Conservation (phyloP, 176 grass and related monocot genomes). For the Dendrocalamus sinicus region DNA sequence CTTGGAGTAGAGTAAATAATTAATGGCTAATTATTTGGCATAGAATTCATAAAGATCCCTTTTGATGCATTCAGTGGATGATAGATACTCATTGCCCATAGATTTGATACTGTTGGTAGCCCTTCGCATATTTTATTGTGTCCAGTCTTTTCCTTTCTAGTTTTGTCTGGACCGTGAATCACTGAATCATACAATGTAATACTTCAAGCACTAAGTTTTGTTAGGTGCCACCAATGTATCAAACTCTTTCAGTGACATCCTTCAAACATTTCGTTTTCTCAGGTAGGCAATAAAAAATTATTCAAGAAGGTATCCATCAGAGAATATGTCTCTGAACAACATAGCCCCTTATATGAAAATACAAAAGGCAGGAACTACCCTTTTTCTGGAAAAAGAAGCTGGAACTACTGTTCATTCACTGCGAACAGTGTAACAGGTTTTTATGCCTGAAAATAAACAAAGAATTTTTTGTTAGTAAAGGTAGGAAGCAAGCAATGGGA, state of each 20-base stretch:
- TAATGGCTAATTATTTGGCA: background rate
- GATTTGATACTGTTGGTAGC: slow-evolving; percentile 17
- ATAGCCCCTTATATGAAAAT: background rate
- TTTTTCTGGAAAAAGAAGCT: background rate
- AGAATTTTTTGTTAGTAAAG: background rate
- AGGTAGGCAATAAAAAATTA: slow-evolving; percentile 27
- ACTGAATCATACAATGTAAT: slow-evolving; percentile 2
- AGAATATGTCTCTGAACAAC: slow-evolving; percentile 25
- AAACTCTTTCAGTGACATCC: background rate
- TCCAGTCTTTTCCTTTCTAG: slow-evolving; percentile 25
- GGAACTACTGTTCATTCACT: background rate
- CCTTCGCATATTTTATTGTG: slow-evolving; percentile 19
- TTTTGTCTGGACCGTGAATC: slow-evolving; percentile 1
- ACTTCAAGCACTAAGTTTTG: slow-evolving; percentile 21
- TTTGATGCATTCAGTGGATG: slow-evolving; percentile 26
- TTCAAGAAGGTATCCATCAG: slow-evolving; percentile 16
- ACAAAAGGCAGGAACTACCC: background rate
- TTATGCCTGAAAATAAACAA: background rate
- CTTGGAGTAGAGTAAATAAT: background rate
- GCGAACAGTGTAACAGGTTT: background rate
- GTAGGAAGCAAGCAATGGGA: background rate
- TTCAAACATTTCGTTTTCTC: slow-evolving; percentile 39
- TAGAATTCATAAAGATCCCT: background rate
- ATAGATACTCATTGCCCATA: slow-evolving; percentile 1
- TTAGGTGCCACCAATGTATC: slow-evolving; percentile 35